These are phyloP conservation scores for Verticillium klebahnii DNA, from an alignment of 2,329 filamentous ascomycete species.

Conservation along the genomic window DNA sequence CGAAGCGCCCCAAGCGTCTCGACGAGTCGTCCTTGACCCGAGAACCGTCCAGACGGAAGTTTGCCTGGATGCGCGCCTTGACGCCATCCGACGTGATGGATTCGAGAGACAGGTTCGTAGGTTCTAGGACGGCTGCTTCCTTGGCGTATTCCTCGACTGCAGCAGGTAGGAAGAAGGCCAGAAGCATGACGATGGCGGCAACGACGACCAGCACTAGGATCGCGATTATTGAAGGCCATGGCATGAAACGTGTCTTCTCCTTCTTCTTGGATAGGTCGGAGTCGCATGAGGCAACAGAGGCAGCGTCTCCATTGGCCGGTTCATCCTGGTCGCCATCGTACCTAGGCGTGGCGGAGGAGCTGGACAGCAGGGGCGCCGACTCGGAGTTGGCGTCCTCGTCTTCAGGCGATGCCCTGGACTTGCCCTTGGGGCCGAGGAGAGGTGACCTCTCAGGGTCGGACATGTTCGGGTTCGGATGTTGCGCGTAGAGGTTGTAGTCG, in stretches of 20 bases:
- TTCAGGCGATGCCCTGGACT: constrained; percentile 18
- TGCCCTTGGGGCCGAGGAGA: constrained; percentile 32
- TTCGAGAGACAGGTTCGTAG: constrained; percentile 79
- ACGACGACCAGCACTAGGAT: constrained; percentile 60
- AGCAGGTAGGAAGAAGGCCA: constrained; percentile 78
- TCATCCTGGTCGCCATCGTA: constrained; percentile 34
- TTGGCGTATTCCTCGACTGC: constrained; percentile 82
- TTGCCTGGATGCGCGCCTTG: constrained; percentile 73
- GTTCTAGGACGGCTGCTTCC: constrained; percentile 74
- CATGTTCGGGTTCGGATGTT: constrained; percentile 24
- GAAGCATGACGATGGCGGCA: constrained; percentile 64
- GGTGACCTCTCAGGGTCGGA: constrained; percentile 39
- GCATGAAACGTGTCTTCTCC: constrained; percentile 34
- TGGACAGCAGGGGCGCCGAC: constrained; percentile 47
- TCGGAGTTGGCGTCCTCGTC: constrained; percentile 28
- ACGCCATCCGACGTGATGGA: constrained; percentile 78
- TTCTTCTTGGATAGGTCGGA: constrained; percentile 16
- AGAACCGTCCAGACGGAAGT: constrained; percentile 74
- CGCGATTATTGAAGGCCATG: constrained; percentile 78
- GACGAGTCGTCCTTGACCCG: constrained; percentile 68
- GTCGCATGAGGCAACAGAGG: constrained; percentile 12
- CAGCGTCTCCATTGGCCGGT: constrained; percentile 15
- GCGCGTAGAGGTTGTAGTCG: background rate
- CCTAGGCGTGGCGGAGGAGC: constrained; percentile 27
- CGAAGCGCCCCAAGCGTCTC: constrained; percentile 69